Evolutionary conservation across 345 rosid genomes (phyloP), one percentile per base, ranked within the genome.

Genomic region (Viola odorata): DNA sequence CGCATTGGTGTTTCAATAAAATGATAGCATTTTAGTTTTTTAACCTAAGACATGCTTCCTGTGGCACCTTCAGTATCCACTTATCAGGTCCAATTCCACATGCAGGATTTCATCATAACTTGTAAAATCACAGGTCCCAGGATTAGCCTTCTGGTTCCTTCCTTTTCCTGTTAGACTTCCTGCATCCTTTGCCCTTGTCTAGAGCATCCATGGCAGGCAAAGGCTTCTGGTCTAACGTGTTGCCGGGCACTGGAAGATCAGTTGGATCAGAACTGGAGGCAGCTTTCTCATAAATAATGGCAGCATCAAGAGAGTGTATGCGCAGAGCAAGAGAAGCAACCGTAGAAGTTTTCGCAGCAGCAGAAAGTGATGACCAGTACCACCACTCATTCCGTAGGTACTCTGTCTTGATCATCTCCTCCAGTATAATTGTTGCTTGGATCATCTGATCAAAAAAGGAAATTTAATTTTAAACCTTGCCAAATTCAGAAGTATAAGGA

Each of bases 341-440:
- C 3, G 96, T 90, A 55, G 91, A 84, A 42, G 88, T 80, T 75
- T 80, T 88, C 41, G 81, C 92, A 61, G 96, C 97, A 58, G 87
- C 99, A 56, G 97, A 83, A 49, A 88, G 87, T 40, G 96, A 94
- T 66, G 97, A 94, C 99, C 97, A 90, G 70, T 90, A 88, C 99
- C 99, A 94, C 99, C 99, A 90, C 23, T 84, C 96, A 73, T 83
- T 94, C 78, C 81, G 83, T 73, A 94, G 68, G 69, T 71, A 85
- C 68, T 83, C 88, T 4, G 87, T 75, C 78, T 80, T 88, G 14
- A 94, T 86, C 92, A 86, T 86, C 76, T 91, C 95, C 80, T 90
- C 99, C 66, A 94, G 73, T 68, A 85, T 70, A 60, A 88, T 62
- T 57, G 89, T 80, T 62, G 97, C 95, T 74, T 86, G 99, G 69